phyloP scores from a whole-genome alignment of 2,329 filamentous ascomycete species.

The Fusarium chaquense region DNA sequence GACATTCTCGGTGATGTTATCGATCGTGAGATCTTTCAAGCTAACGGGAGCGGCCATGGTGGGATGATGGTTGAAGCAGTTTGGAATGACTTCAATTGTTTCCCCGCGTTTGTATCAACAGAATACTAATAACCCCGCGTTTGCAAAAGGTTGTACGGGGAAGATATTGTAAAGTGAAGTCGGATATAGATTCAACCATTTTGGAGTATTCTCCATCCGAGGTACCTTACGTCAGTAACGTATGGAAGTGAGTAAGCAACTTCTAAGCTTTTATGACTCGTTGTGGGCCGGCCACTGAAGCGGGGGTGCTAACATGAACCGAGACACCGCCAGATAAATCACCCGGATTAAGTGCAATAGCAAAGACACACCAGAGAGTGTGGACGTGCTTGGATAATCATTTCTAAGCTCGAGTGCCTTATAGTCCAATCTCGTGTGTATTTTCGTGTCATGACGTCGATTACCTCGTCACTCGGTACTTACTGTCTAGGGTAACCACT shows the following conservation, averaged over 20 bases:
- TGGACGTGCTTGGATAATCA: background rate
- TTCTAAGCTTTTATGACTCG: background rate
- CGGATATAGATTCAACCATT: background rate
- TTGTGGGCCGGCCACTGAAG: background rate
- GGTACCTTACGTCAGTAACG: background rate
- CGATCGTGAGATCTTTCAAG: conserved; percentile 70
- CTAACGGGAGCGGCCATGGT: conserved; percentile 21
- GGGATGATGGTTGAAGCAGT: background rate
- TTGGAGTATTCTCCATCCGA: background rate
- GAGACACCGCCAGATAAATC: background rate
- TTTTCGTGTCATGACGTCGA: background rate
- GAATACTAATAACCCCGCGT: background rate
- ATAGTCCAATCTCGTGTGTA: background rate
- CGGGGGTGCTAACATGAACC: background rate
- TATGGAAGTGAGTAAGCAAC: background rate
- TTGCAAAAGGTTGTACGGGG: background rate
- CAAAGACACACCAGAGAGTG: background rate
- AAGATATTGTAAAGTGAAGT: too few species aligned
- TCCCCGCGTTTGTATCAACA: background rate
- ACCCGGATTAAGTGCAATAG: background rate
- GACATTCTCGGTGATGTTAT: conserved; percentile 81
- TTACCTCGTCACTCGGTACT: rapidly evolving
- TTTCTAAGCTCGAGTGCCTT: background rate
- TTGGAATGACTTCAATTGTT: rapidly evolving
- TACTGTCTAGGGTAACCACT: background rate